These are phyloP conservation scores for Diaporthe sp. DNA, from an alignment of 2,329 filamentous ascomycete genomes.

Conservation along the genomic window DNA sequence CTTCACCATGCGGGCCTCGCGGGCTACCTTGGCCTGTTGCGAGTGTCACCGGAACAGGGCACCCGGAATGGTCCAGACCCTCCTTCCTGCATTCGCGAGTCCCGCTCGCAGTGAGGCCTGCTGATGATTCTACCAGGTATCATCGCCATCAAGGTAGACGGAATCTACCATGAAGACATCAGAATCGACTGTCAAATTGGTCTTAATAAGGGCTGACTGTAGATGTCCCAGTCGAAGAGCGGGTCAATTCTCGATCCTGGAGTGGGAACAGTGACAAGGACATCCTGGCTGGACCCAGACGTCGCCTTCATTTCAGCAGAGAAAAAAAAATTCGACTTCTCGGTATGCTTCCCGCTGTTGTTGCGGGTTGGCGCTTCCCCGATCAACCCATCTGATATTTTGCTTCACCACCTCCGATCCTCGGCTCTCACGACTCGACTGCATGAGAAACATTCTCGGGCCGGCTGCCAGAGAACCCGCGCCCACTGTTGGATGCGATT, in stretches of 20 bases:
- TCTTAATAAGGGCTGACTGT: constrained; percentile 24
- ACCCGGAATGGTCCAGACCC: neutral
- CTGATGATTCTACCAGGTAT: constrained; percentile 12
- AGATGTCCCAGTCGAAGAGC: constrained; percentile 8
- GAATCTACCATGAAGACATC: neutral
- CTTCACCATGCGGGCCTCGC: neutral
- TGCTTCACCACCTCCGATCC: constrained; percentile 19
- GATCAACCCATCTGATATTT: constrained; percentile 5
- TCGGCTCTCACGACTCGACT: constrained; percentile 19
- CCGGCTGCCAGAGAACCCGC: constrained; percentile 16
- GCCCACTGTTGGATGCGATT: neutral
- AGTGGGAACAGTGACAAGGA: constrained; percentile 11
- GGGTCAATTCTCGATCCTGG: constrained; percentile 14
- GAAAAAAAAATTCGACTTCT: constrained; percentile 2
- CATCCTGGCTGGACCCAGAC: constrained; percentile 11
- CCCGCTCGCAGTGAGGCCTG: neutral
- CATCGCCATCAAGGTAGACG: constrained; percentile 23
- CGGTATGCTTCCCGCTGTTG: constrained; percentile 7
- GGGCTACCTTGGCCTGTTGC: neutral
- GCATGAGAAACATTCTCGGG: constrained; percentile 16
- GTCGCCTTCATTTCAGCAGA: constrained; percentile 21
- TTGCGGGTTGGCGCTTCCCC: constrained; percentile 1
- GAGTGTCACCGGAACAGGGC: neutral
- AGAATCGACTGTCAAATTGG: neutral
- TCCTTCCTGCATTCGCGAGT: neutral